Evolutionary conservation across 345 rosid species (phyloP).

Genomic region (Dovyalis caffra): DNA sequence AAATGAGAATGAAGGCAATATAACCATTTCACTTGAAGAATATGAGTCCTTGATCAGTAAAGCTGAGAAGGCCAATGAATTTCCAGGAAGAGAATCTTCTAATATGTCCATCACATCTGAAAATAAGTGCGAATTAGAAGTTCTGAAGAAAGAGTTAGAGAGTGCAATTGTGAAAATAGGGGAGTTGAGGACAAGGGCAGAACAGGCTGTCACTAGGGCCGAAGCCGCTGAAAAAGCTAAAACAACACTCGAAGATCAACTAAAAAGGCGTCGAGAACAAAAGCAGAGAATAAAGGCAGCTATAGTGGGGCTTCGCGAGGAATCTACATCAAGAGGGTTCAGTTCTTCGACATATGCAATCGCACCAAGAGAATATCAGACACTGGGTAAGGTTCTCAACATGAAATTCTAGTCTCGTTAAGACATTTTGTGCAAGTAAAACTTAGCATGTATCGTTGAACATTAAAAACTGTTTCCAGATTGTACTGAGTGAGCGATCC

Average conservation of each 20-base stretch:
- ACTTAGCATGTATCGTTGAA: too few relatives aligned
- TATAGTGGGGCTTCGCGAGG: slow-evolving; percentile 40
- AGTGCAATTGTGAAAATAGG: slow-evolving; percentile 28
- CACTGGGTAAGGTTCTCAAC: slow-evolving; percentile 52
- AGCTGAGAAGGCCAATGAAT: slow-evolving; percentile 24
- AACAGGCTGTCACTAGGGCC: slow-evolving; percentile 49
- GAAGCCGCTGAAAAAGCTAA: slow-evolving; percentile 56
- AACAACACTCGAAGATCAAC: slow-evolving; percentile 36
- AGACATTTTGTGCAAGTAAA: too few relatives aligned
- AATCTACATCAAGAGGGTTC: slow-evolving; percentile 21
- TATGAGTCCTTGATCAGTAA: slow-evolving; percentile 28
- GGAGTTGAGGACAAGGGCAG: slow-evolving; percentile 46
- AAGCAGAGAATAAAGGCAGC: slow-evolving; percentile 51
- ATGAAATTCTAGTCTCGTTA: slow-evolving; percentile 32
- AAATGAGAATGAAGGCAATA: slow-evolving; percentile 2
- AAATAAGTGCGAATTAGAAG: slow-evolving; percentile 22
- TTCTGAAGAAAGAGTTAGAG: slow-evolving; percentile 40
- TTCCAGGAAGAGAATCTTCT: slow-evolving; percentile 1
- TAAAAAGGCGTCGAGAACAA: slow-evolving; percentile 37
- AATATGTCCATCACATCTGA: neutral
- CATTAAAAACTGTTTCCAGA: too few relatives aligned
- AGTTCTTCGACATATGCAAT: slow-evolving; percentile 13
- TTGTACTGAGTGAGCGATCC: too few relatives aligned
- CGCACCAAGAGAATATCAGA: slow-evolving; percentile 24
- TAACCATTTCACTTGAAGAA: slow-evolving; percentile 34